Base-by-base conservation (phyloP, 768 basidiomycete species). In the Boletellus sp. region DNA sequence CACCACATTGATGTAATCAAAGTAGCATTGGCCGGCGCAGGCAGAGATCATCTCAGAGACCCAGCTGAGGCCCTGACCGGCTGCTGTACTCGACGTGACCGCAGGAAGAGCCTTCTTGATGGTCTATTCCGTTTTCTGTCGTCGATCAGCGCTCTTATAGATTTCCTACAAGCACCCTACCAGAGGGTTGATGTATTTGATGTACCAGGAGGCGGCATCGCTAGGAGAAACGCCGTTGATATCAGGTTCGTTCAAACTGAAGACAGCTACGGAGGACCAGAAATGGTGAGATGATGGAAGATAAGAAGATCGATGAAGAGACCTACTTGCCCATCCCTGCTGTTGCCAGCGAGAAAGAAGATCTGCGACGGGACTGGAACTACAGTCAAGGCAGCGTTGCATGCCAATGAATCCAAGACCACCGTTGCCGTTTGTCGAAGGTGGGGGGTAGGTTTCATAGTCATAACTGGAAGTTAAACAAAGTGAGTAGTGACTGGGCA, bases 41-140 rank as follows among this genome's bases (percentile, higher is more conserved):
- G 69, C 69, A 16, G 35, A 43, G 48, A 72, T 64, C 62, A 73
- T 66, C 44, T 69, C 43, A 19, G 61, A 57, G 22, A 72, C 23
- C 72, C 71, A 72, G 28, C 59, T 61, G 22, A 72, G 47, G 15
- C 71, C 71, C 48, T 71, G 38, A 2, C 70, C 70, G 31, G 70
- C 19, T 6, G 47, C 23, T 11, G 51, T 46, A n/a, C 69, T 70
- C 17, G 71, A 68, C 10, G 70, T 66, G 8, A 72, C 62, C 0
- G 71, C 65, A 6, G 71, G 71, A 26, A 72, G 66, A 2, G 71
- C 71, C 45, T 70, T 72, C 62, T 68, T 69, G 35, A 72, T 68
- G 1, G 63, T 10, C 71, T 72, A 35, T 28, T 41, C 48, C 26
- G 1, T 35, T 37, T 45, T 15, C 3, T 10, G 7, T 56, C 3